These are phyloP conservation scores for Aspergillus piperis DNA, from an alignment of 2,329 filamentous ascomycete genomes.

Conservation along the genomic window DNA sequence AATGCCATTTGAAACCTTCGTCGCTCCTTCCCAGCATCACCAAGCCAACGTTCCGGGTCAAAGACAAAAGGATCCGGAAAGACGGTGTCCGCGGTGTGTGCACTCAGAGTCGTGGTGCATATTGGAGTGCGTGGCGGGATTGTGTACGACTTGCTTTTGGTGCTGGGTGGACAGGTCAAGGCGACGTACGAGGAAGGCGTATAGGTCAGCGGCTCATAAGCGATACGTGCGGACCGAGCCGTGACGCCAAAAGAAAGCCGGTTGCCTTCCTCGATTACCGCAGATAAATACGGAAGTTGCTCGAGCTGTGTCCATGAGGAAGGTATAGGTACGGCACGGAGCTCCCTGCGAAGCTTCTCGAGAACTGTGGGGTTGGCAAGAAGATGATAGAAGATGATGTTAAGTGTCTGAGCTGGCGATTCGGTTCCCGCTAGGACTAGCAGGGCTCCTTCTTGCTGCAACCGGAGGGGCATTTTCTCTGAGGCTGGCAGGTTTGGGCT, in stretches of 20 bases:
- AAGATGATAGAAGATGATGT: constrained; percentile 22
- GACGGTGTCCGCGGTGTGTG: constrained; percentile 31
- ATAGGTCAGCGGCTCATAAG: constrained; percentile 13
- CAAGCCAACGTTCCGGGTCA: constrained; percentile 47
- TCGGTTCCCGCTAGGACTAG: constrained; percentile 32
- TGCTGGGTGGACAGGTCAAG: constrained; percentile 16
- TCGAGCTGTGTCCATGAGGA: constrained; percentile 32
- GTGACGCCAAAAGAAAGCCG: constrained; percentile 43
- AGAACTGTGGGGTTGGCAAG: constrained; percentile 21
- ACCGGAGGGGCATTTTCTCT: constrained; percentile 31
- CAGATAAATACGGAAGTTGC: constrained; percentile 44
- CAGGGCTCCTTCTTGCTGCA: constrained; percentile 33
- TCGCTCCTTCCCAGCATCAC: constrained; percentile 29
- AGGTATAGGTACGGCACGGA: constrained; percentile 11
- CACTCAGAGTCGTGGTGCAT: constrained; percentile 40
- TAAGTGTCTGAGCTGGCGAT: constrained; percentile 28
- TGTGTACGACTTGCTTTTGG: constrained; percentile 14
- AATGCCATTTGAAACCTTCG: constrained; percentile 47
- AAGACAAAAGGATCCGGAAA: constrained; percentile 40
- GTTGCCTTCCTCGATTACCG: constrained; percentile 37
- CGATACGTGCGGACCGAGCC: constrained; percentile 37
- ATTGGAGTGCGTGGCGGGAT: constrained; percentile 36
- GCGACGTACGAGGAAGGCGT: constrained; percentile 21
- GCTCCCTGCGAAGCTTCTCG: constrained; percentile 21
- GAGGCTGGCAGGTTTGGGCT: constrained; percentile 25